Conservation (phyloP, 2,329 filamentous ascomycete species). For the Grosmannia huntii region DNA sequence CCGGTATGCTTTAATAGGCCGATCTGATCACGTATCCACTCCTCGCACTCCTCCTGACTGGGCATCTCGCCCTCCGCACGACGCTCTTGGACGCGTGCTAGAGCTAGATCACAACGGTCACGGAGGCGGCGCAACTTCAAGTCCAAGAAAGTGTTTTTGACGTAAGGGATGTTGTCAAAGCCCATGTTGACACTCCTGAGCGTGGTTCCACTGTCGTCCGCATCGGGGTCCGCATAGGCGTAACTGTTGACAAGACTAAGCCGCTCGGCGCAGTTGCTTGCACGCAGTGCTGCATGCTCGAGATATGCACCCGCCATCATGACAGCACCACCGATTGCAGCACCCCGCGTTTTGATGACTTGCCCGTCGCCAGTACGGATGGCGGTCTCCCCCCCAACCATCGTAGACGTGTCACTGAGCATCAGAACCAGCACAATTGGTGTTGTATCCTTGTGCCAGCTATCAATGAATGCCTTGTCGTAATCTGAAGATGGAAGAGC, state of each 20-base stretch:
- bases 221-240: slow-evolving; percentile 9
- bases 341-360: slow-evolving; percentile 8
- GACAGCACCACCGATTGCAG: slow-evolving; percentile 7
- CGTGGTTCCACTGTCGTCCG: slow-evolving; percentile 8
- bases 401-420: slow-evolving; percentile 10
- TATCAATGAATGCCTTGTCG: slow-evolving; percentile 3
- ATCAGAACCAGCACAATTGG: slow-evolving; percentile 8
- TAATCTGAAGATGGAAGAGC: background rate
- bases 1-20: slow-evolving; percentile 4
- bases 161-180: slow-evolving; percentile 5
- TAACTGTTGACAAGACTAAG: slow-evolving; percentile 10
- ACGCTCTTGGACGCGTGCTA: slow-evolving; percentile 4
- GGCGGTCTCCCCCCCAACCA: slow-evolving; percentile 10
- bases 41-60: slow-evolving; percentile 4
- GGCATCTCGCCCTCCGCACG: background rate
- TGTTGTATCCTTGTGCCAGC: slow-evolving; percentile 11
- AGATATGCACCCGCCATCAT: slow-evolving; percentile 9
- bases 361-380: slow-evolving; percentile 4
- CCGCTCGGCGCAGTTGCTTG: slow-evolving; percentile 10
- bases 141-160: slow-evolving; percentile 8
- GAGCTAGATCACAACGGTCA: slow-evolving; percentile 5
- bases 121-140: slow-evolving; percentile 8
- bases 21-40: slow-evolving; percentile 9
- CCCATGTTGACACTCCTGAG: slow-evolving; percentile 6
- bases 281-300: slow-evolving; percentile 9